Percentiles rank a stretch among this genome's conserved stretches.
These are phyloP conservation scores for Phytophthora foliorum DNA, from an alignment of 352 stramenopile genomes.

Conservation along the genomic window DNA sequence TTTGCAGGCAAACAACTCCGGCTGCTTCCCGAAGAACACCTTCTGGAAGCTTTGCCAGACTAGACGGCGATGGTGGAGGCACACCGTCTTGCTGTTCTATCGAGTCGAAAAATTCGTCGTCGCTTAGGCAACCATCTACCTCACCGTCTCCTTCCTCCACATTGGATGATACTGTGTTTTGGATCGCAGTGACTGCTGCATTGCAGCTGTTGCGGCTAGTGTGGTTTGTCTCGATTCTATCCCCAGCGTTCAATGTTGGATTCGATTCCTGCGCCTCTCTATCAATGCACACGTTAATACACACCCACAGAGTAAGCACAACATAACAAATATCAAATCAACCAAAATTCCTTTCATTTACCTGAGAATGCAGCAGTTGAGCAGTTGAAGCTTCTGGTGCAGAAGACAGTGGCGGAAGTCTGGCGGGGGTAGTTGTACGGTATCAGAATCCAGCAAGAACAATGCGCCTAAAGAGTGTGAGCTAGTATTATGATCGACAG, in stretches of 20 bases:
- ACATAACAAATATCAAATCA: not conserved
- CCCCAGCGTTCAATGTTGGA: conserved; percentile 12
- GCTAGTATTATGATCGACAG: conserved; percentile 38
- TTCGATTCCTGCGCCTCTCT: conserved; percentile 45
- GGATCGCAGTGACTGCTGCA: not conserved
- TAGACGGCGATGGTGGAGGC: conserved; percentile 15
- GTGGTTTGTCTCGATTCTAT: conserved; percentile 12
- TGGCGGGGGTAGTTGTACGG: conserved; percentile 58
- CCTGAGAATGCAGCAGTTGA: conserved; percentile 85
- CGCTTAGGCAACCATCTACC: conserved; percentile 50
- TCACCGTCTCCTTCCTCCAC: conserved; percentile 30
- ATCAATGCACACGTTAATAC: not conserved
- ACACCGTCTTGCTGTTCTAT: conserved; percentile 66
- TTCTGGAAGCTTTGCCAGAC: conserved; percentile 25
- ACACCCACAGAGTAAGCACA: not conserved
- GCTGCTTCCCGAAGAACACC: conserved; percentile 46
- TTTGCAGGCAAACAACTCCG: conserved; percentile 54
- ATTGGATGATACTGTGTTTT: not conserved
- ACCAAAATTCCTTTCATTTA: conserved; percentile 13
- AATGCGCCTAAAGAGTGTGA: conserved; percentile 55
- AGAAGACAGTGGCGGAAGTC: conserved; percentile 83
- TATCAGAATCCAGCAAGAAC: conserved; percentile 64
- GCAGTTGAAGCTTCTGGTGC: conserved; percentile 83
- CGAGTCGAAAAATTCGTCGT: conserved; percentile 90
- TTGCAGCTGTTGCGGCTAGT: not conserved